Percentiles rank a stretch among this genome's conserved stretches.
Conservation (phyloP, 352 stramenopile genomes). For the Plasmopara muralis region DNA sequence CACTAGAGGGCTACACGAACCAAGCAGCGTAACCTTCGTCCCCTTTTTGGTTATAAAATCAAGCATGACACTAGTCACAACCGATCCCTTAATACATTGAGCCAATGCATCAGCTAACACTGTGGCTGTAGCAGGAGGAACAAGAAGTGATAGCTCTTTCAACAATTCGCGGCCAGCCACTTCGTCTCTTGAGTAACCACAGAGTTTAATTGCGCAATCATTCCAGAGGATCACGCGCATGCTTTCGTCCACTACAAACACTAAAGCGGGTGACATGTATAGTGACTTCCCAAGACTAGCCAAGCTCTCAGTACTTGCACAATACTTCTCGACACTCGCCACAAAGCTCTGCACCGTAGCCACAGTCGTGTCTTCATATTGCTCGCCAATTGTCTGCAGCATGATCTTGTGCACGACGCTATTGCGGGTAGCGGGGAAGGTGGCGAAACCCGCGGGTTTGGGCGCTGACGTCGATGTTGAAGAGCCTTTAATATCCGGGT, state of each 20-base stretch:
- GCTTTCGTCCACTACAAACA: constrained; percentile 78
- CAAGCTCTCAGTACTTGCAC: constrained; percentile 66
- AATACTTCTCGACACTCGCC: constrained; percentile 64
- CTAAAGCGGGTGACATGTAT: constrained; percentile 63
- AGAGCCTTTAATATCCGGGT: constrained; percentile 48
- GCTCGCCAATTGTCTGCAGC: constrained; percentile 69
- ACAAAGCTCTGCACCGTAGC: constrained; percentile 70
- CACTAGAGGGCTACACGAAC: constrained; percentile 62
- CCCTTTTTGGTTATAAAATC: constrained; percentile 56
- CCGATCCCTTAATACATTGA: constrained; percentile 49
- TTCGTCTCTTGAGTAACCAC: constrained; percentile 73
- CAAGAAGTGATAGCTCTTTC: constrained; percentile 63
- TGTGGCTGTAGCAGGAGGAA: constrained; percentile 46
- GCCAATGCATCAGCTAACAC: constrained; percentile 51
- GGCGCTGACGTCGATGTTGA: constrained; percentile 7
- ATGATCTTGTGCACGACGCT: constrained; percentile 69
- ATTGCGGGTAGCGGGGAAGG: constrained; percentile 20
- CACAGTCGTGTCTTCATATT: constrained; percentile 62
- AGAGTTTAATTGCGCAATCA: constrained; percentile 62
- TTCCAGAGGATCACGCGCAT: constrained; percentile 87
- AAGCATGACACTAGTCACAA: constrained; percentile 45
- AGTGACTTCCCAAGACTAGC: constrained; percentile 77
- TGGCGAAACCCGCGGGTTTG: not conserved
- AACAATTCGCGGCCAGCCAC: constrained; percentile 69
- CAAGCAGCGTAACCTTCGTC: constrained; percentile 54